Base-by-base conservation (phyloP, 345 rosid species). In the Heritiera fomes region DNA sequence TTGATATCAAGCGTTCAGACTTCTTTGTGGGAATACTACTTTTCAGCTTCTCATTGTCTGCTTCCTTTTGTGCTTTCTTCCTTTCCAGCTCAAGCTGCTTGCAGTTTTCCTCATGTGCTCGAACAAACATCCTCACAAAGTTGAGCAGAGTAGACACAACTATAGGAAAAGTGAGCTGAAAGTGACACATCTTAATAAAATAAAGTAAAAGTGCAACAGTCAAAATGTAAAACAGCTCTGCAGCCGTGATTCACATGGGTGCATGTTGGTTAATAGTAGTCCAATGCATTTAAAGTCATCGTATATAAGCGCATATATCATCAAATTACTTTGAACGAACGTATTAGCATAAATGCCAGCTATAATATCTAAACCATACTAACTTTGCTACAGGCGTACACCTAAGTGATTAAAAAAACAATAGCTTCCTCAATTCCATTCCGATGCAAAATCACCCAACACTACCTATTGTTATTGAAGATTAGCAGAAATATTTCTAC, bases 71-170 rank as follows among this genome's bases (percentile, higher is more conserved):
- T 60, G 87, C 87, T 85, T 83, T 91, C 82, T 85, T 87, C 91
- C 82, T 93, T 80, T 89, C 94, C 60, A 84, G 62, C 80, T 90
- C 98, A 15, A 85, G 82, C 83, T 87, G 94, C 88, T 85, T 90
- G 89, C 89, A 82, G 87, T 93, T 93, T 80, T 91, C 98, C 18
- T 84, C 84, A 3, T 90, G 94, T n/a, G 98, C 92, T 65, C 86
- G 93, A 64, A 84, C 84, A 80, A 91, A 90, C 88, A 91, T 89
- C 86, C 85, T 86, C 76, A 88, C 90, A 83, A 93, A 93, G 86
- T 89, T 91, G 75, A 84, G 93, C 75, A 93, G 83, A 6, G 93
- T 93, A 76, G 98, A 88, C 46, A 93, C 96, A 83, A 93, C 98
- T 91, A 82, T 73, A 83, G 56, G 34, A 76, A 32, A 76, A 43